phyloP scores from a whole-genome alignment of 306 rosid species.

The Senna siamea region DNA sequence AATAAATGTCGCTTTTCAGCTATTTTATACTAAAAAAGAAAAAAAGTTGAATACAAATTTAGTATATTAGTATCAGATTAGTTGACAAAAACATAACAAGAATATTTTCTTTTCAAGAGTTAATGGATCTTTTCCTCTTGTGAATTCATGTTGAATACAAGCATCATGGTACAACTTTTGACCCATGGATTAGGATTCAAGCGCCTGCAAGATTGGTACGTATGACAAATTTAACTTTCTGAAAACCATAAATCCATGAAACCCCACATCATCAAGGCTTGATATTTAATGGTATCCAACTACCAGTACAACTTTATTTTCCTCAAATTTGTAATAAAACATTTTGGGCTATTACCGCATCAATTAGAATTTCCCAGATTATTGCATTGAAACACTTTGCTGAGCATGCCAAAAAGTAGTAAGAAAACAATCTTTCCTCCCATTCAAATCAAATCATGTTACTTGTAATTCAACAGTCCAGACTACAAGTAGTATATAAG shows the following conservation, averaged over 20 bases:
- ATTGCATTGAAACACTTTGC: background rate
- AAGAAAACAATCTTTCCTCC: background rate
- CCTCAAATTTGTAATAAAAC: too few relatives aligned
- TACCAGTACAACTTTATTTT: background rate
- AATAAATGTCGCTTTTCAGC: too few relatives aligned
- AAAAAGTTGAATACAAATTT: too few relatives aligned
- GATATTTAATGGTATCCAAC: background rate
- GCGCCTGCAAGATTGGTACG: background rate
- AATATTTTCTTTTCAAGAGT: background rate
- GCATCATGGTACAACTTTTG: background rate
- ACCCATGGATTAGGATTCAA: background rate
- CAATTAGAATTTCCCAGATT: background rate
- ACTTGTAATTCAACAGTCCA: background rate
- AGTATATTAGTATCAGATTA: too few relatives aligned
- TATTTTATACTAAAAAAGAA: too few relatives aligned
- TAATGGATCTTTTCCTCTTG: too few relatives aligned
- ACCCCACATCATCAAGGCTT: background rate
- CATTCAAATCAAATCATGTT: constrained; percentile 3
- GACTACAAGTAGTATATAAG: background rate
- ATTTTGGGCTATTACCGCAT: too few relatives aligned
- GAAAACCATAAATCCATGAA: background rate
- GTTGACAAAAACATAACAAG: too few relatives aligned
- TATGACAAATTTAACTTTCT: constrained; percentile 4
- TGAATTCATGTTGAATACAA: background rate
- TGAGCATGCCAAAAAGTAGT: background rate